Conservation (phyloP, 2,329 filamentous ascomycete species). For the Colletotrichum sp. region DNA sequence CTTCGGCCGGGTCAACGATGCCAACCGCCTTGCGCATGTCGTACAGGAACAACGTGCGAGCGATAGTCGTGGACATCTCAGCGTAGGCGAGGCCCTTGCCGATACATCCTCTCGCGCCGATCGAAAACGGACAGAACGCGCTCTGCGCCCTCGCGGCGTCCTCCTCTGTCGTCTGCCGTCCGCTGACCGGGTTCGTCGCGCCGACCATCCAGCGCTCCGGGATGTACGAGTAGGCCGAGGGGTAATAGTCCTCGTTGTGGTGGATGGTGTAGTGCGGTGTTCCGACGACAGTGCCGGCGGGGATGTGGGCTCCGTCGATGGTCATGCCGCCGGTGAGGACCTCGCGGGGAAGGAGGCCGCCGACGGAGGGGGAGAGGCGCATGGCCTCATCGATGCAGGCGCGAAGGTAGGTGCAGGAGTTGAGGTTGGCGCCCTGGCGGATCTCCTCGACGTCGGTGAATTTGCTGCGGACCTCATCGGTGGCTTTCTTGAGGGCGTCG, state of each 20-base stretch:
- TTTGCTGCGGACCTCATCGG: constrained; percentile 54
- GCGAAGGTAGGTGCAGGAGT: constrained; percentile 61
- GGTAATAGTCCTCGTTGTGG: constrained; percentile 68
- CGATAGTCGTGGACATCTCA: constrained; percentile 69
- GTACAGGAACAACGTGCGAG: constrained; percentile 65
- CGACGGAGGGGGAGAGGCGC: constrained; percentile 66
- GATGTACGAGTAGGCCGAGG: constrained; percentile 60
- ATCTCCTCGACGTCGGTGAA: constrained; percentile 62
- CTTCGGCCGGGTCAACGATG: constrained; percentile 58
- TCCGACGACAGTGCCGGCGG: constrained; percentile 66
- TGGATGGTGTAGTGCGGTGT: constrained; percentile 73
- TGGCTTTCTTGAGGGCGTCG: constrained; percentile 49
- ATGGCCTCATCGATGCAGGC: constrained; percentile 71
- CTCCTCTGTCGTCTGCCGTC: constrained; percentile 49
- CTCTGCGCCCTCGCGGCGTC: constrained; percentile 62
- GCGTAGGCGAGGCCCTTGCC: constrained; percentile 73
- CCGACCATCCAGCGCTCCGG: constrained; percentile 71
- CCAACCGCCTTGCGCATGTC: constrained; percentile 60
- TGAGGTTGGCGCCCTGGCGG: constrained; percentile 53
- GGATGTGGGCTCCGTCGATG: constrained; percentile 59
- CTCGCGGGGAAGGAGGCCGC: constrained; percentile 64
- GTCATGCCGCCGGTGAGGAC: constrained; percentile 59
- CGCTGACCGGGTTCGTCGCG: constrained; percentile 39
- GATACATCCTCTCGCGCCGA: constrained; percentile 74
- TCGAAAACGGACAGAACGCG: constrained; percentile 77